Evolutionary conservation across 2,329 filamentous ascomycete species (phyloP), one percentile per base, ranked within the genome.

Genomic region (Fusarium vanettenii): DNA sequence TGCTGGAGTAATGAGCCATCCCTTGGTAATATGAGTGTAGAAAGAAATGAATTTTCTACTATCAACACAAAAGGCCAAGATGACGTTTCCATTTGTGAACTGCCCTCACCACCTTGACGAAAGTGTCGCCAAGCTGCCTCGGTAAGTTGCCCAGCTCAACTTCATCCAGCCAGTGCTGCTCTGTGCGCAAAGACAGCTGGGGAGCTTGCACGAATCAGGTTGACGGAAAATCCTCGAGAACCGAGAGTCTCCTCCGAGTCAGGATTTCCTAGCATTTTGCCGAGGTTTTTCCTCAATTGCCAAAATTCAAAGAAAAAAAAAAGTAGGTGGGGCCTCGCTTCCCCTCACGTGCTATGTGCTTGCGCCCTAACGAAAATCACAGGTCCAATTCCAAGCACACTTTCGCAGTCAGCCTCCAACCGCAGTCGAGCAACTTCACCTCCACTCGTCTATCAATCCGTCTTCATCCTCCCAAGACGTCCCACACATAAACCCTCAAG

Each of bases 221-320:
- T 55, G 7, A 66, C 14, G 13, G 16, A 18, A 18, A 29, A 45
- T 52, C 9, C n/a, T 16, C 20, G 11, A 5, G 20, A 33, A 35
- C 50, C 27, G 37, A 29, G 5, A 20, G 41, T 2, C 29, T 33
- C 41, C 29, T 20, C 8, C 18, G 68, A 69, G 60, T 72, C 68
- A 48, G 20, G 20, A n/a, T 1, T 33, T 10, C 25, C 10, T 6
- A 29, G 5, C 1, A 14, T 57, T 82, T 95, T 89, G 83, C 96
- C 94, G 76, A 97, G 87, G 72, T 92, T 89, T 74, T 96, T 82
- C 78, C 77, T 20, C 50, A 55, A 55, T 33, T 55, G 14, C 6
- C 55, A n/a, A 64, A 25, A 39, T 43, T 66, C 63, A 50, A 62
- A 68, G 68, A 68, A 64, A 71, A 71, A 56, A 56, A 70, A 76